Base-by-base conservation (phyloP, 75 land plant genomes). In the Pinus taeda region DNA sequence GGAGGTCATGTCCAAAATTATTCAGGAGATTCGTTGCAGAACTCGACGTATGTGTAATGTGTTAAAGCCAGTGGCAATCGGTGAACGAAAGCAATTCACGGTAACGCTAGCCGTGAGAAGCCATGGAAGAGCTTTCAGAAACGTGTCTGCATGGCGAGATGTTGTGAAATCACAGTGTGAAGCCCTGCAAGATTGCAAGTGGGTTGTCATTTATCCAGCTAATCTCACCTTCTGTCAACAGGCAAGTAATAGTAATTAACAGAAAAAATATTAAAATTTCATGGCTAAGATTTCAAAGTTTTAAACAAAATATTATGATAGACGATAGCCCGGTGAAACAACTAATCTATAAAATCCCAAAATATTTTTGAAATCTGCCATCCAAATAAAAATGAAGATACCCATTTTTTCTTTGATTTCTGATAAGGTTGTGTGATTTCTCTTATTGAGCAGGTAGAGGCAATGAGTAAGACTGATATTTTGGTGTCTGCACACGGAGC, bases 401-500 rank as follows among this genome's bases (percentile, higher is more conserved):
- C 33, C 33, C 26, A 26, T 26, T 26, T 26, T 26, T 26, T 26
- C 26, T 26, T 26, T 26, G 26, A 26, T 26, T 39, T 39, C 42
- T 39, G 42, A 39, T 39, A 39, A 39, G 42, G 6, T 39, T 39
- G 2, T 39, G 6, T 5, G 42, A 39, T 39, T 2, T 39, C 0
- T 39, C 4, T 39, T 39, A 39, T 39, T 37, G 3, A 4, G 42
- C 42, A 39, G 42, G 42, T 39, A 39, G 42, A 39, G 42, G 66
- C 63, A 20, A 80, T 83, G 83, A 80, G 83, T 45, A 66, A 39
- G 55, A 80, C 82, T 15, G 78, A 79, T 65, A 78, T 83, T 61
- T 60, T 83, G 37, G 74, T 83, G 60, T 37, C 76, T 53, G 82
- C 83, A 4, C 85, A 83, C 42, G 85, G 85, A 58, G 85, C 83